phyloP scores from a whole-genome alignment of 1,139 yeast genomes.

The Geotrichum reessii region DNA sequence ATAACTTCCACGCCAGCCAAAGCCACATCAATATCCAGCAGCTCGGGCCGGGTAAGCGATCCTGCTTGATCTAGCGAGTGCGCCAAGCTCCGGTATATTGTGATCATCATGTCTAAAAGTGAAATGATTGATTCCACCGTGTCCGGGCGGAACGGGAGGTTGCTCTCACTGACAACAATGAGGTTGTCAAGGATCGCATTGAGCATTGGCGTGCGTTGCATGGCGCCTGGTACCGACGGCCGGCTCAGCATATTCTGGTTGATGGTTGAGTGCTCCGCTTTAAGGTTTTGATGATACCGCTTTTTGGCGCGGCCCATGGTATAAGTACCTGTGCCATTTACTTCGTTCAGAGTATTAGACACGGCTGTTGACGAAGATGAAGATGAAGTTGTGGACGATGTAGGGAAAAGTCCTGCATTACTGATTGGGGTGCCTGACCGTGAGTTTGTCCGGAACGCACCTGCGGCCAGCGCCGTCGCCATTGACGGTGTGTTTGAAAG shows the following conservation, averaged over 20 bases:
- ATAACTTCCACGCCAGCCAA: slow-evolving; percentile 11
- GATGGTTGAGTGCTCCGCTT: slow-evolving; percentile 11
- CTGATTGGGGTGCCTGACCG: neutral
- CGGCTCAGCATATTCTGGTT: slow-evolving; percentile 9
- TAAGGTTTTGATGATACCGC: slow-evolving; percentile 1
- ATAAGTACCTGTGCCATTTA: slow-evolving; percentile 12
- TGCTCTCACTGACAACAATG: slow-evolving; percentile 7
- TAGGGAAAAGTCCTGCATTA: neutral
- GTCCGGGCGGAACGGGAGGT: slow-evolving; percentile 14
- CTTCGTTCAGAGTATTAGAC: neutral
- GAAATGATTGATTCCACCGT: slow-evolving; percentile 11
- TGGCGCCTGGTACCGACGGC: slow-evolving; percentile 5
- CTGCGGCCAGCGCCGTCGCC: neutral
- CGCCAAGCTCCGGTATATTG: slow-evolving; percentile 9
- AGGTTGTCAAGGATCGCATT: slow-evolving; percentile 3
- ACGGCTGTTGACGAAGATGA: neutral
- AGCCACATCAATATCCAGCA: slow-evolving; percentile 10
- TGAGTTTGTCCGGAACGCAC: neutral
- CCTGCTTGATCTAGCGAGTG: slow-evolving; percentile 2
- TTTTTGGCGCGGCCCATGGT: slow-evolving; percentile 8
- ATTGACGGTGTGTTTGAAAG: neutral
- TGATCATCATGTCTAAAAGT: slow-evolving; percentile 11
- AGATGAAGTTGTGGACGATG: neutral
- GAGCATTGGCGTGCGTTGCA: neutral
- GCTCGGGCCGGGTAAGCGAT: neutral